A percentile compares a stretch with the other conserved stretches of the same genome.
These are phyloP conservation scores for Arabidopsis thaliana DNA, from an alignment of 345 rosid species.

Conservation along the genomic window TAIR10.1 NC_003070.9:27067001-27067500, in stretches of 20 bases:
- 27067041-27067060: neutral
- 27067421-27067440: neutral
- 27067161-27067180: slow-evolving; percentile 61
- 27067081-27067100: neutral
- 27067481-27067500: neutral
- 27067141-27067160: slow-evolving; percentile 10
- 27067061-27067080: slow-evolving; percentile 18
- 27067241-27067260: slow-evolving; percentile 39
- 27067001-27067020: neutral
- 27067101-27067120: neutral
- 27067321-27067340: slow-evolving; percentile 61
- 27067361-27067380: slow-evolving; percentile 78
- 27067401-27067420: slow-evolving; percentile 46
- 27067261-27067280: slow-evolving; percentile 45
- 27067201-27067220: slow-evolving; percentile 46
- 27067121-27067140: neutral
- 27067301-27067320: slow-evolving; percentile 51
- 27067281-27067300: slow-evolving; percentile 52
- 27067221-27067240: slow-evolving; percentile 32
- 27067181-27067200: slow-evolving; percentile 48
- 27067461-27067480: neutral
- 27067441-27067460: neutral
- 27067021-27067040: slow-evolving; percentile 14
- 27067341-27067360: slow-evolving; percentile 81
- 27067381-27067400: slow-evolving; percentile 94